Evolutionary conservation across 306 rosid species (phyloP).

Genomic region (Lablab purpureus): DNA sequence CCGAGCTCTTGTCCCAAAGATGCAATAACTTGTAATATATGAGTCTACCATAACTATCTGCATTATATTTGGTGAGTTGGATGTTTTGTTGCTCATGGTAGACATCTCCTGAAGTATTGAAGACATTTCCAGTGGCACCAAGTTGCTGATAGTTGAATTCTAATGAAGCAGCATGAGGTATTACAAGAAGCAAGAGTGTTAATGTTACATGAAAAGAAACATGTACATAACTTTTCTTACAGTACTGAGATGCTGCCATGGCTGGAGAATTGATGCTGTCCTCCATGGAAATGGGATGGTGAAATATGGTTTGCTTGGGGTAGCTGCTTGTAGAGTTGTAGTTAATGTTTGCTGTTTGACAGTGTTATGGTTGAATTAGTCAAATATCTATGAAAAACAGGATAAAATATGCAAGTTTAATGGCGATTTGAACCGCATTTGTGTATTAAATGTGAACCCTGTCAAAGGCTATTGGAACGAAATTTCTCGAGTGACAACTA

Average conservation of each 20-base stretch:
- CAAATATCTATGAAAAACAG: too few relatives aligned
- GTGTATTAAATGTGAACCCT: too few relatives aligned
- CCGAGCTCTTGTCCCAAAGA: constrained; percentile 53
- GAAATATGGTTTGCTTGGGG: not conserved
- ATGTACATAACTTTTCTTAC: not conserved
- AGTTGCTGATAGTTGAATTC: constrained; percentile 43
- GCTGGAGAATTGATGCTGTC: not conserved
- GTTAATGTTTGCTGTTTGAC: not conserved
- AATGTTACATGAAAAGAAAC: not conserved
- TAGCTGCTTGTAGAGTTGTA: not conserved
- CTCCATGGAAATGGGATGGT: not conserved
- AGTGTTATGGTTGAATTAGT: too few relatives aligned
- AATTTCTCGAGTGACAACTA: too few relatives aligned
- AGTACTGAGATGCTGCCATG: not conserved
- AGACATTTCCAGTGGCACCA: constrained; percentile 8
- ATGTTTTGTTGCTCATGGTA: not conserved
- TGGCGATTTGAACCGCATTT: too few relatives aligned
- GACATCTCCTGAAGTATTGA: constrained; percentile 36
- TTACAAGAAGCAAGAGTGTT: not conserved
- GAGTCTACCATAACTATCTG: constrained; percentile 51
- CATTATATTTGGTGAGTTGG: constrained; percentile 23
- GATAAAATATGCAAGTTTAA: too few relatives aligned
- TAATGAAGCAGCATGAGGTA: constrained; percentile 41
- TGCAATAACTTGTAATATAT: constrained; percentile 43
- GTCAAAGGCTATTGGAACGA: too few relatives aligned